Evolutionary conservation across 2,329 filamentous ascomycete genomes (phyloP).

Genomic region (Colletotrichum tabaci): DNA sequence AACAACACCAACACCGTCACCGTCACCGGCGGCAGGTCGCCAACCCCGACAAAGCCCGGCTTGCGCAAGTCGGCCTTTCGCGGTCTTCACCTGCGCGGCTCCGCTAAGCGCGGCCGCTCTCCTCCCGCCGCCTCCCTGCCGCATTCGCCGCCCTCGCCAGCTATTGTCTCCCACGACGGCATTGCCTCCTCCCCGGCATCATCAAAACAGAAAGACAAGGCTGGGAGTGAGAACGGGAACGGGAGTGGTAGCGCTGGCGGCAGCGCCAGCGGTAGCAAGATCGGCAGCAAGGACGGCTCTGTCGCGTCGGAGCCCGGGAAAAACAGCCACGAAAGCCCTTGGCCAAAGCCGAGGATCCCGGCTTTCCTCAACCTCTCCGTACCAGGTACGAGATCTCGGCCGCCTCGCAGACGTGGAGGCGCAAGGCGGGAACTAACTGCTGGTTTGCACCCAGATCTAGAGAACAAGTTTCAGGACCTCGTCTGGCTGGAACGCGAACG

Average conservation of each 20-base stretch:
- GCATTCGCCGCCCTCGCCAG: constrained; percentile 42
- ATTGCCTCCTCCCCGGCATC: constrained; percentile 44
- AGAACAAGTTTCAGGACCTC: constrained; percentile 66
- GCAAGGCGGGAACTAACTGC: constrained; percentile 26
- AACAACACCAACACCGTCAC: constrained; percentile 33
- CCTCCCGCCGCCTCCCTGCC: constrained; percentile 50
- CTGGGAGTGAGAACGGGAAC: constrained; percentile 21
- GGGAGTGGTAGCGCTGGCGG: too few species aligned
- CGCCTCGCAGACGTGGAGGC: constrained; percentile 24
- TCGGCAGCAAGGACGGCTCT: constrained; percentile 15
- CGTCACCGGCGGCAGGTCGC: constrained; percentile 30
- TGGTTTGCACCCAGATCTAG: constrained; percentile 36
- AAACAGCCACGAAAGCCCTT: constrained; percentile 19
- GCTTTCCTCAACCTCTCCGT: constrained; percentile 56
- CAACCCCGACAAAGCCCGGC: constrained; percentile 44
- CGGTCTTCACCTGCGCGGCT: constrained; percentile 60
- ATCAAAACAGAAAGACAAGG: constrained; percentile 26
- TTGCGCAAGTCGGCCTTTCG: constrained; percentile 59
- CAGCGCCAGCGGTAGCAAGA: too few species aligned
- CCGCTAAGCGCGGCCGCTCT: constrained; percentile 65
- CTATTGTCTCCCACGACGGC: constrained; percentile 56
- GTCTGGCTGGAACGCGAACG: constrained; percentile 68
- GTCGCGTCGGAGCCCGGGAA: constrained; percentile 22
- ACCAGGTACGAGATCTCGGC: constrained; percentile 51
- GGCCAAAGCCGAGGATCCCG: constrained; percentile 51